These are phyloP conservation scores for Darksidea phi DNA, from an alignment of 495 filamentous ascomycete genomes.

Conservation along the genomic window DNA sequence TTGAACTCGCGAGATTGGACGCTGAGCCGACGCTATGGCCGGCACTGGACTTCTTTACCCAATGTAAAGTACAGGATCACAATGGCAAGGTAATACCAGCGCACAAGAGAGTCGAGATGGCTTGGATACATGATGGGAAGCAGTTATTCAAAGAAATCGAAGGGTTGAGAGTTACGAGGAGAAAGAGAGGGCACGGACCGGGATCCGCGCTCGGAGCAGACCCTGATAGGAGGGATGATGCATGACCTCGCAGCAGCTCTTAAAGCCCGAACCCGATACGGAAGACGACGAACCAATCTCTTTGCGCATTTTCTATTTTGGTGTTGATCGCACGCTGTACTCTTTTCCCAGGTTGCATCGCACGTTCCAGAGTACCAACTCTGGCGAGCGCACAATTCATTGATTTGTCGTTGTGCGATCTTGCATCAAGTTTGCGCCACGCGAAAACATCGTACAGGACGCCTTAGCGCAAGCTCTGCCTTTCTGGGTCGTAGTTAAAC, in stretches of 20 bases:
- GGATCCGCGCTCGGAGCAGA: background rate
- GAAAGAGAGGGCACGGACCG: slow-evolving; percentile 21
- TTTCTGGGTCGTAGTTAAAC: background rate
- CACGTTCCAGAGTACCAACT: too few relatives aligned
- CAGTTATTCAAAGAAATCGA: slow-evolving; percentile 22
- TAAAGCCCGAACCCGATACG: too few relatives aligned
- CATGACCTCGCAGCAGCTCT: background rate
- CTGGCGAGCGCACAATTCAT: too few relatives aligned
- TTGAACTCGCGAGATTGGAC: slow-evolving; percentile 18
- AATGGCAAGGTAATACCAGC: slow-evolving; percentile 11
- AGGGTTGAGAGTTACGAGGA: slow-evolving; percentile 25
- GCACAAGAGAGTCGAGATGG: slow-evolving; percentile 20
- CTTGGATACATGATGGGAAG: slow-evolving; percentile 19
- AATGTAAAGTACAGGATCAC: slow-evolving; percentile 23
- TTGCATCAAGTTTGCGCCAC: too few relatives aligned
- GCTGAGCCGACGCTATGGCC: slow-evolving; percentile 29
- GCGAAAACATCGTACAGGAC: too few relatives aligned
- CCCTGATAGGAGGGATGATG: background rate
- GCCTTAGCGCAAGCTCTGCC: background rate
- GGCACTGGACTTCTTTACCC: slow-evolving; percentile 23
- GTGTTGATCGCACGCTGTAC: background rate
- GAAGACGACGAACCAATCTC: too few relatives aligned
- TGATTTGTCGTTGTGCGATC: too few relatives aligned
- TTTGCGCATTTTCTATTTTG: too few relatives aligned
- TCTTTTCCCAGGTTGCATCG: too few relatives aligned